These are phyloP conservation scores for Pyronema omphalodes DNA, from an alignment of 495 filamentous ascomycete species.

Conservation along the genomic window DNA sequence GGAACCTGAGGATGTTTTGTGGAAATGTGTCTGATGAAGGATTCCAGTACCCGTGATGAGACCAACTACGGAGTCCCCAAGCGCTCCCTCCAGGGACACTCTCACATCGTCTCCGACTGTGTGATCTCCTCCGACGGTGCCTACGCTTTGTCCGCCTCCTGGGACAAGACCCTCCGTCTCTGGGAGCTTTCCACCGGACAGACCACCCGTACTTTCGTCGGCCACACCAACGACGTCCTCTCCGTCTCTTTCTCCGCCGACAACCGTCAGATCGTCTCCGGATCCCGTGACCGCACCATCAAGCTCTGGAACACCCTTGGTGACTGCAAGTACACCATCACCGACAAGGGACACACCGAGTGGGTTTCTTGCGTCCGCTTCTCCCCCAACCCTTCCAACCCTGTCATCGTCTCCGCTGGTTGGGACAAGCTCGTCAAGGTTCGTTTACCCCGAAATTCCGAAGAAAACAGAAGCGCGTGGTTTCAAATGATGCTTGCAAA, in stretches of 20 bases:
- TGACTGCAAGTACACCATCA: slow-evolving; percentile 99
- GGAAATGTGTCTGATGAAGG: slow-evolving; percentile 17
- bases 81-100: slow-evolving; percentile 94
- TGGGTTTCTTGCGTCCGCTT: slow-evolving; percentile 99
- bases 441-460: slow-evolving; percentile 26
- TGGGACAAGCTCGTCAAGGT: slow-evolving; percentile 99
- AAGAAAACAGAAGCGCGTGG: slow-evolving; percentile 12
- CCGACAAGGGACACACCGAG: slow-evolving; percentile 98
- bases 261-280: slow-evolving; percentile 99
- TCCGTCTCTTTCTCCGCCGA: slow-evolving; percentile 99
- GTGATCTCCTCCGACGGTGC: slow-evolving; percentile 99
- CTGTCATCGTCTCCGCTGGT: slow-evolving; percentile 93
- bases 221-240: slow-evolving; percentile 98
- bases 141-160: slow-evolving; percentile 95
- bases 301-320: slow-evolving; percentile 99
- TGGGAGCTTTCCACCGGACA: slow-evolving; percentile 95
- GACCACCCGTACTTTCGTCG: slow-evolving; percentile 94
- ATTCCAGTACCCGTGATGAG: slow-evolving; percentile 67
- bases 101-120: slow-evolving; percentile 99
- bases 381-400: slow-evolving; percentile 99
- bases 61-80: slow-evolving; percentile 95
- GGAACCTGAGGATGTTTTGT: slow-evolving; percentile 3
- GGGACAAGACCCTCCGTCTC: slow-evolving; percentile 99
- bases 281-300: slow-evolving; percentile 93
- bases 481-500: slow-evolving; percentile 75